Conservation (phyloP, 2,329 filamentous ascomycete species). For the Colletotrichum sp. region DNA sequence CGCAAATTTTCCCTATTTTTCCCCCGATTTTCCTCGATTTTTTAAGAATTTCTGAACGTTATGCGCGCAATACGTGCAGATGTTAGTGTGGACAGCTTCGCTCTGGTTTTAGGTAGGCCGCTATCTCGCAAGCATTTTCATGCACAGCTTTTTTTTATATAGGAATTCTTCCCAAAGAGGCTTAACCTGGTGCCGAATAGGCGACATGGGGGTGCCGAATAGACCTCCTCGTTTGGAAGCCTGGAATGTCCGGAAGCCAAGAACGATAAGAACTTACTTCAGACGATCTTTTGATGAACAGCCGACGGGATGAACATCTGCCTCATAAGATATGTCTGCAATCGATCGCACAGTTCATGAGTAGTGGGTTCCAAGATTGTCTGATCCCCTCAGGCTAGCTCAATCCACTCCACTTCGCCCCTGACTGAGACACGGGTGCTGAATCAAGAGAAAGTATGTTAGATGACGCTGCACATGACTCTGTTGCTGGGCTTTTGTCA, state of each 20-base stretch:
- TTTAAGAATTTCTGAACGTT: no score
- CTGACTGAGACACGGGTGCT: background rate
- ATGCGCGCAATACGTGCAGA: no score
- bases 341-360: background rate
- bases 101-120: no score
- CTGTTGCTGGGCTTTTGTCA: background rate
- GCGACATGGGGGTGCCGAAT: no score
- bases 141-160: no score
- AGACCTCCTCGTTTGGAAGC: no score
- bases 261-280: background rate
- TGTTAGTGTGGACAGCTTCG: no score
- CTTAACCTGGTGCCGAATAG: no score
- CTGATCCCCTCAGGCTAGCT: background rate
- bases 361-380: background rate
- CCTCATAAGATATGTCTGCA: accelerated
- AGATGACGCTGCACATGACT: background rate
- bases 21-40: no score
- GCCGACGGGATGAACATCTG: background rate
- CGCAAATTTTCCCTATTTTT: no score
- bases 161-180: no score
- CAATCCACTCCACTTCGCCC: background rate
- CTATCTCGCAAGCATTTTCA: no score
- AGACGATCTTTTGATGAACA: background rate
- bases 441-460: background rate
- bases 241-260: background rate